Base-by-base conservation (phyloP, 805 yeast species). In the Lachancea nothofagi region DNA sequence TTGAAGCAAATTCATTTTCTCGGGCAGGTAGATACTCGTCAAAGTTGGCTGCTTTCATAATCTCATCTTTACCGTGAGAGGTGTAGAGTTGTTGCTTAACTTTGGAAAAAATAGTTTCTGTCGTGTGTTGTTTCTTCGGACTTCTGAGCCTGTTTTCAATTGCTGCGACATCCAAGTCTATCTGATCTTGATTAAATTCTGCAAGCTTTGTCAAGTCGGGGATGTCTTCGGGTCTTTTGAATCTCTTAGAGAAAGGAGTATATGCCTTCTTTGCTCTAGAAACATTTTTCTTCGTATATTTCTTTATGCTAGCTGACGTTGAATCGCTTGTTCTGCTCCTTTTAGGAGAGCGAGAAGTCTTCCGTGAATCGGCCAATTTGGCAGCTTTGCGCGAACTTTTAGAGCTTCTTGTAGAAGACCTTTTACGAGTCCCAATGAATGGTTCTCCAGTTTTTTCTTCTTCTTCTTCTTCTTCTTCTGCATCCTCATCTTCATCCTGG, bases 1-100 rank as follows among this genome's bases (percentile, higher is more conserved):
- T 66, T 40, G 78, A 74, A 7, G 79, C 74, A 55, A 82, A 88
- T 57, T 93, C 95, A 15, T 74, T 73, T 47, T 87, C 97, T 40
- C 98, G 72, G 42, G 97, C 88, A 0, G 96, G 96, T 26, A 90
- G 65, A 1, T 78, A 55, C 2, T 68, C 66, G 3, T 73, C 71
- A 4, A 66, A 63, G 23, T 66, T 51, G 1, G 52, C 50, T 4
- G 59, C 48, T 36, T 59, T 39, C 64, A 67, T 34, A 72, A 57
- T 49, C 66, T 69, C 54, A 34, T 55, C 61, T 38, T 41, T 70
- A 55, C 38, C 75, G 61, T 30, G 76, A 51, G 57, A 72, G 65
- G 48, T 74, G 51, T 54, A 68, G 57, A 53, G 50, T 50, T 57
- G 51, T 57, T 55, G 55, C 29, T 60, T 59, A 4, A 59, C 57